A percentile compares a stretch with the other conserved stretches of the same genome.
Evolutionary conservation across 2,329 filamentous ascomycete species (phyloP).

Genomic region (Fusarium pilosicola): DNA sequence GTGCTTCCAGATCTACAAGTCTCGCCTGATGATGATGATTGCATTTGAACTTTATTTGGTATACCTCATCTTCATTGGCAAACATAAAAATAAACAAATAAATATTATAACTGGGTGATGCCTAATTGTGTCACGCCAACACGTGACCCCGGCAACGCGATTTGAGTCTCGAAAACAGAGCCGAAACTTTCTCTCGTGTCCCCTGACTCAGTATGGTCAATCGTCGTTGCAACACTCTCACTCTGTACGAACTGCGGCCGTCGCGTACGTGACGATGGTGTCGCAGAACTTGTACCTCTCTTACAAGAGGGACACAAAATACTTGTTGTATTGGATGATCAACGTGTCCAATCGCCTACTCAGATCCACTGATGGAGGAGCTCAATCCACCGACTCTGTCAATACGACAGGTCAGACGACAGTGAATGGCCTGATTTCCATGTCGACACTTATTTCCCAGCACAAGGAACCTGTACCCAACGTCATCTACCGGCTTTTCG

Average conservation of each 20-base stretch:
- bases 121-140: background rate
- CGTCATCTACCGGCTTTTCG: slow-evolving; percentile 50
- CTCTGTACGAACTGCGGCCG: background rate
- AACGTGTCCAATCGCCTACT: slow-evolving; percentile 52
- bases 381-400: slow-evolving; percentile 14
- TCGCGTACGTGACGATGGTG: slow-evolving; percentile 34
- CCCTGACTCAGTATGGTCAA: background rate
- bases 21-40: background rate
- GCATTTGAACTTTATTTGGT: background rate
- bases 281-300: slow-evolving; percentile 47
- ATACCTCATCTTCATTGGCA: background rate
- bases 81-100: background rate
- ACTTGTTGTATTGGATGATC: slow-evolving; percentile 53
- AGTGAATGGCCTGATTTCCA: slow-evolving; percentile 49
- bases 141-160: background rate
- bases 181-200: background rate
- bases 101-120: background rate
- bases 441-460: slow-evolving; percentile 54
- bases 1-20: background rate
- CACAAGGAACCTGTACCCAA: slow-evolving; percentile 48
- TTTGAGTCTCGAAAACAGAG: background rate
- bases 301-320: slow-evolving; percentile 54
- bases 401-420: slow-evolving; percentile 54
- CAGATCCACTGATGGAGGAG: slow-evolving; percentile 29
- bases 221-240: background rate